A percentile compares a stretch with the other conserved stretches of the same genome.
These are phyloP conservation scores for Lasiodiplodia gonubiensis DNA, from an alignment of 2,329 filamentous ascomycete genomes.

Conservation along the genomic window DNA sequence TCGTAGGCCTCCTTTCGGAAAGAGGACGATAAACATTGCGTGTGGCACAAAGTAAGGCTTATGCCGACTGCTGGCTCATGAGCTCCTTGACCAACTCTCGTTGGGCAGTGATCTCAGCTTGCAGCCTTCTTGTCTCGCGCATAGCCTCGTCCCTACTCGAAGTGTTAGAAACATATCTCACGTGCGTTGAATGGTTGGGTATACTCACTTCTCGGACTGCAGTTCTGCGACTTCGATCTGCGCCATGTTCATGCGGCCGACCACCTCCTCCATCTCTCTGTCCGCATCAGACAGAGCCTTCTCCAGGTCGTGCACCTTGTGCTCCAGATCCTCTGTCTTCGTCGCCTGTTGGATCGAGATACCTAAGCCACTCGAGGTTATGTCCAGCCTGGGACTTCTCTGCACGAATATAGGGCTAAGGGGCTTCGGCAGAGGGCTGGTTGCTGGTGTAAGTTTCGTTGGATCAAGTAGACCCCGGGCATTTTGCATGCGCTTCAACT, in stretches of 20 bases:
- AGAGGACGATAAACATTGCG: neutral
- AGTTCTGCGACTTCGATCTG: slow-evolving; percentile 84
- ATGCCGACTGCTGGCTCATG: slow-evolving; percentile 37
- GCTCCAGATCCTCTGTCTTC: slow-evolving; percentile 76
- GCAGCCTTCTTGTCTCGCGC: slow-evolving; percentile 71
- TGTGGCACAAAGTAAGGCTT: neutral
- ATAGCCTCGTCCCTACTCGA: slow-evolving; percentile 69
- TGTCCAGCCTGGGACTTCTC: slow-evolving; percentile 65
- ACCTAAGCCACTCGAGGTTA: slow-evolving; percentile 66
- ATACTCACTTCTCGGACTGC: slow-evolving; percentile 66
- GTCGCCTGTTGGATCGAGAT: slow-evolving; percentile 69
- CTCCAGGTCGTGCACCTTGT: slow-evolving; percentile 83
- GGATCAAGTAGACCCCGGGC: slow-evolving; percentile 34
- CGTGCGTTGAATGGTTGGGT: neutral
- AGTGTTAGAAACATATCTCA: neutral
- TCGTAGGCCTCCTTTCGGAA: neutral
- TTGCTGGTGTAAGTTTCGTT: slow-evolving; percentile 39
- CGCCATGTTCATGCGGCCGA: slow-evolving; percentile 78
- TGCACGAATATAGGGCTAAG: slow-evolving; percentile 66
- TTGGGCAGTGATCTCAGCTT: slow-evolving; percentile 70
- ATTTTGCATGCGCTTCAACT: slow-evolving; percentile 74
- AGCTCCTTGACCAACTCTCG: slow-evolving; percentile 63
- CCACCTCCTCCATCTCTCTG: slow-evolving; percentile 81
- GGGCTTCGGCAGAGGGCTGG: slow-evolving; percentile 62
- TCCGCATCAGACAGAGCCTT: slow-evolving; percentile 77